Evolutionary conservation across 73 alveolate species (phyloP), one percentile per base, ranked within the genome.

Genomic region (Paramecium sonneborni): DNA sequence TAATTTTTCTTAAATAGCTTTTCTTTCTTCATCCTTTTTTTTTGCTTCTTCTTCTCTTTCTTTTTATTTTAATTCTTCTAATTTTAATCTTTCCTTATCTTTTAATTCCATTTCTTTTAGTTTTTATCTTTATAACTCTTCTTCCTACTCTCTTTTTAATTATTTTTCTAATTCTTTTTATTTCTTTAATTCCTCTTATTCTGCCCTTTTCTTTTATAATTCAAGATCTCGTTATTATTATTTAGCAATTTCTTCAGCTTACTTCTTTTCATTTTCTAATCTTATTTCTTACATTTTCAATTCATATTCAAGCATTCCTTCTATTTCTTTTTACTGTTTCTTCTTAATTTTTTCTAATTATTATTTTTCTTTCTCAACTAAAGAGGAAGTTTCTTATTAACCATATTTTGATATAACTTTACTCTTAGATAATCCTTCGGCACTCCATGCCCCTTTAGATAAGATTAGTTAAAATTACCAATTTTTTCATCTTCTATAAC

Each of bases 151-250:
- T 44, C 43, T 41, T 39, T 48, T 85, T 85, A 15, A 48, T 44
- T 85, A 35, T n/a, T 85, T 85, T 41, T 85, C 72, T 38, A 48
- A 44, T 23, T 85, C 92, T 24, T 48, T 62, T 35, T 56, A 35
- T 18, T 52, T 85, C 32, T 14, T 85, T 57, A n/a, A 56, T 56
- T 85, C 82, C 48, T 85, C 92, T 14, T 46, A 46, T 12, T 85
- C 92, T 26, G 92, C 92, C 28, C 82, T 24, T 12, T 85, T 85
- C 69, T 48, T 85, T 85, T 55, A 67, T 67, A 67, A 56, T 30
- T 85, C 92, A 55, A 55, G 24, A 32, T 85, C 92, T 20, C 85
- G 44, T 37, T 85, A 85, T 55, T 52, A 35, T 57, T 85, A 85
- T 26, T 46, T 26, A 9, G 37, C 48, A 55, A 28, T 57, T 21